Conservation (phyloP, 2,329 filamentous ascomycete species). For the Penicillium sp. region DNA sequence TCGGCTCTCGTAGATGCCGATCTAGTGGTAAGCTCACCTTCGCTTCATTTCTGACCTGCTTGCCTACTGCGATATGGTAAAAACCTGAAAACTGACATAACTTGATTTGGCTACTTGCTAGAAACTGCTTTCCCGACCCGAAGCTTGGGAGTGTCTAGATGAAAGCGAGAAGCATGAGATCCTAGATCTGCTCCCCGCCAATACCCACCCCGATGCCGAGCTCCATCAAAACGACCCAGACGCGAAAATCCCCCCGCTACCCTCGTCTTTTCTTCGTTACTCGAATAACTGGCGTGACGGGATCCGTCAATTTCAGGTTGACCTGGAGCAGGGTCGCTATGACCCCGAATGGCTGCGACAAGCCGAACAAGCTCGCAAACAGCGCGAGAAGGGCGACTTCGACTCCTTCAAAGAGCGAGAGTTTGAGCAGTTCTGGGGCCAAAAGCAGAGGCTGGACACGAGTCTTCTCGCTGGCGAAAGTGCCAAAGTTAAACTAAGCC, state of each 20-base stretch:
- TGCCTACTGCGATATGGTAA: too few species aligned
- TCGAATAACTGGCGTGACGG: conserved; percentile 57
- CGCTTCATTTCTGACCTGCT: too few species aligned
- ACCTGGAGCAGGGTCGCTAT: conserved; percentile 60
- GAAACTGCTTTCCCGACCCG: conserved; percentile 45
- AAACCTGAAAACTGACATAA: too few species aligned
- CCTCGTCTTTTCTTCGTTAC: conserved; percentile 48
- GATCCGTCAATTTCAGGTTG: conserved; percentile 59
- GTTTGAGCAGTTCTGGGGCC: conserved; percentile 62
- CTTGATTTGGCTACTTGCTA: too few species aligned
- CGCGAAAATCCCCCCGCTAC: conserved; percentile 42
- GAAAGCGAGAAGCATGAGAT: conserved; percentile 48
- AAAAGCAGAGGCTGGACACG: conserved; percentile 51
- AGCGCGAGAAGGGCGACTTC: conserved; percentile 59
- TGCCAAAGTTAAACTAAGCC: conserved; percentile 44
- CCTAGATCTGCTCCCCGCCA: conserved; percentile 43
- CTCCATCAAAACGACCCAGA: conserved; percentile 32
- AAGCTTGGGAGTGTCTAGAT: conserved; percentile 48
- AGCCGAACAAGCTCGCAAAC: conserved; percentile 57
- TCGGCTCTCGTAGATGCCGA: conserved; percentile 43
- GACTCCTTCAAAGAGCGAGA: conserved; percentile 61
- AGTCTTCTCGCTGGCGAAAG: conserved; percentile 46
- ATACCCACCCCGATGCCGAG: conserved; percentile 44
- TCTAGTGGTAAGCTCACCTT: conserved; percentile 39
- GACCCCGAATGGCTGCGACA: conserved; percentile 61